These are phyloP conservation scores for cucumber (Cucumis sativus) DNA, from an alignment of 306 rosid genomes.

Conservation along the genomic window DNA sequence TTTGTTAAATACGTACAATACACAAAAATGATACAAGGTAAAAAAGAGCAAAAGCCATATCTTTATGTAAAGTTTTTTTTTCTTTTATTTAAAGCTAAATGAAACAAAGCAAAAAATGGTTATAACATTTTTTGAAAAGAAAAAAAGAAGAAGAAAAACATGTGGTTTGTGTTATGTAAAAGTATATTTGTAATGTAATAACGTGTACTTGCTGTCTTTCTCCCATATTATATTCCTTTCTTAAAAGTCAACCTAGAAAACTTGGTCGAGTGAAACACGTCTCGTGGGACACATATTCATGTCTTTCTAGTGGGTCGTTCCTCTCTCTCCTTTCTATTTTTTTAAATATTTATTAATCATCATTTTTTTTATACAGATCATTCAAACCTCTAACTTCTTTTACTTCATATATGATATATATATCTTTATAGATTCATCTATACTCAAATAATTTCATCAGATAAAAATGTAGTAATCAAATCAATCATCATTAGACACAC, in stretches of 20 bases:
- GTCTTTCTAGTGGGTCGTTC: constrained; percentile 17
- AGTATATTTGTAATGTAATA: constrained; percentile 11
- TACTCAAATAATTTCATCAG: no score
- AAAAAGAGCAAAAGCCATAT: neutral
- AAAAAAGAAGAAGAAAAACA: neutral
- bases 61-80: no score
- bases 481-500: no score
- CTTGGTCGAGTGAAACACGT: constrained; percentile 23
- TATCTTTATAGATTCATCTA: no score
- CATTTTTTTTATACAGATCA: no score
- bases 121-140: neutral
- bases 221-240: neutral
- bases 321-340: neutral
- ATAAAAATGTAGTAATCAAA: no score
- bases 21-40: neutral
- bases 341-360: neutral
- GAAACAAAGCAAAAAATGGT: neutral
- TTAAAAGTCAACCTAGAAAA: constrained; percentile 22
- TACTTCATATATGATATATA: no score
- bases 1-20: neutral
- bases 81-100: neutral
- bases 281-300: constrained; percentile 16
- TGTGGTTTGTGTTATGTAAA: constrained; percentile 9
- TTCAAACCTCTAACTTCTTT: no score
- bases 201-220: constrained; percentile 16